Base-by-base conservation (phyloP, 257 asterid genomes). In the Marsdenia floribunda region DNA sequence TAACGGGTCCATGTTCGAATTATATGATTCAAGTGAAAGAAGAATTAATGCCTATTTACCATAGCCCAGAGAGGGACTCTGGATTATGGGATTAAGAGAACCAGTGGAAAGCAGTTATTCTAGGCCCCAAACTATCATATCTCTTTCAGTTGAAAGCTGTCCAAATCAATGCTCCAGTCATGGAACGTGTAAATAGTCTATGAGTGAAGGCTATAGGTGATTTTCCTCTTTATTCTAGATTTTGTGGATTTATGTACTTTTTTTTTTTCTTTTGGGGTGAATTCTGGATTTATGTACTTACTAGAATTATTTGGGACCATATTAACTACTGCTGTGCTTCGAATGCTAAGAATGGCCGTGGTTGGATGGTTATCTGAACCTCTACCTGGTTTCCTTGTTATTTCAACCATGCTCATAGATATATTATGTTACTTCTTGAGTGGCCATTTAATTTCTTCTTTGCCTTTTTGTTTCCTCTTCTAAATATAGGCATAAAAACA, bases 101-200 rank as follows among this genome's bases (percentile, higher is more conserved):
- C 82, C 85, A 59, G 78, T 71, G 38, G 80, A 70, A 5, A 13
- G 65, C 35, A n/a, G 73, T 70, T 75, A 76, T 77, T 77, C 88
- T 21, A n/a, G 68, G 6, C 66, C 65, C 73, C 81, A 83, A 68
- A 86, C 93, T 7, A 77, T 21, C 42, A 52, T 93, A 69, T 86
- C 90, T 26, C 75, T 93, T 75, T 84, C 98, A 21, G 78, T 93
- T 37, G 97, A 89, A 79, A 88, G 90, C 84, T 93, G 98, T 82
- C 97, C 93, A 1, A 71, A 72, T 16, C 87, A 83, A 74, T 93
- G 98, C 81, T 90, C 96, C 40, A 81, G 87, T 74, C 91, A 85
- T 76, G 98, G 98, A 63, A 13, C 83, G 0, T 93, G 98, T 78
- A 85, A 80, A 80, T 76, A 82, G 2, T 70, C 44, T 76, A 71